Evolutionary conservation across 768 basidiomycete genomes (phyloP).

Genomic region (Goffeauzyma gilvescens): DNA sequence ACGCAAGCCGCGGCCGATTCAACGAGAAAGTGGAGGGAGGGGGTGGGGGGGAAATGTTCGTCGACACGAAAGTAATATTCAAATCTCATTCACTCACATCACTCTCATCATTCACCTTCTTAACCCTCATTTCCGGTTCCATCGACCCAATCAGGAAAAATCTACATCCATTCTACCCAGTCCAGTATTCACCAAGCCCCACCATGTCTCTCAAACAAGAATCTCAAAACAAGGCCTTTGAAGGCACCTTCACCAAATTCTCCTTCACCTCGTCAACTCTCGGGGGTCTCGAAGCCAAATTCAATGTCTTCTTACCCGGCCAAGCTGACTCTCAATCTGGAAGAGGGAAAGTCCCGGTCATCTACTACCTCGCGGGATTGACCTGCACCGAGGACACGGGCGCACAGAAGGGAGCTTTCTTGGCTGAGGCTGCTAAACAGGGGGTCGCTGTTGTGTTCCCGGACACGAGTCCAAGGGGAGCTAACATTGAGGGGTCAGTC

Average conservation of each 20-base stretch:
- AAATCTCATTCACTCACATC: no score
- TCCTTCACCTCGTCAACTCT: slow-evolving; percentile 21
- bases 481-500: slow-evolving; percentile 62
- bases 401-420: slow-evolving; percentile 81
- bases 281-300: slow-evolving; percentile 40
- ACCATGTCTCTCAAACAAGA: slow-evolving; percentile 43
- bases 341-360: slow-evolving; percentile 42
- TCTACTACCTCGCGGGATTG: slow-evolving; percentile 45
- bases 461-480: slow-evolving; percentile 87
- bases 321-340: slow-evolving; percentile 38
- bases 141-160: no score
- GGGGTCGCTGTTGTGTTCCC: slow-evolving; percentile 83
- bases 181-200: background rate
- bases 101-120: no score
- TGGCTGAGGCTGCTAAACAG: slow-evolving; percentile 64
- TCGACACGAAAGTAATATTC: no score
- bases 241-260: slow-evolving; percentile 65
- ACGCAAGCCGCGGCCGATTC: no score
- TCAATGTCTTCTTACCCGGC: slow-evolving; percentile 76
- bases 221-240: slow-evolving; percentile 59
- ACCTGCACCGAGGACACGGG: slow-evolving; percentile 88
- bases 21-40: no score
- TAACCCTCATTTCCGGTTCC: no score
- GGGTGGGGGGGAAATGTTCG: no score
- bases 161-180: no score